A percentile compares a stretch with the other conserved stretches of the same genome.
Evolutionary conservation across 2,329 filamentous ascomycete species (phyloP).

Genomic region (Calonectria ilicicola): DNA sequence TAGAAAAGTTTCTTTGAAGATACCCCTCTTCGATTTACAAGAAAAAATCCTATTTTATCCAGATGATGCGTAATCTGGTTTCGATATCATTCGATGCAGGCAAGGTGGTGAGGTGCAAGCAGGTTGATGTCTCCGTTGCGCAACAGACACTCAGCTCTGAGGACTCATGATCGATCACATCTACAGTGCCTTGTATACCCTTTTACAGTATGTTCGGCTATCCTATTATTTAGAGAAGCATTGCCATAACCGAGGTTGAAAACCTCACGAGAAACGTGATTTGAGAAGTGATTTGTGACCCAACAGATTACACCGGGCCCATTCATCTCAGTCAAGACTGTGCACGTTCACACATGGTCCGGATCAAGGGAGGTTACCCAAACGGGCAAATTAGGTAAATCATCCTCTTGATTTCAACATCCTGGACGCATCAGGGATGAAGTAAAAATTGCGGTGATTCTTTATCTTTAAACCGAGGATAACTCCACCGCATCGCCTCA

Average conservation of each 20-base stretch:
- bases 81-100: background rate
- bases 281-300: slow-evolving; percentile 21
- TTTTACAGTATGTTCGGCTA: slow-evolving; percentile 15
- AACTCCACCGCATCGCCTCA: slow-evolving; percentile 21
- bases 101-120: background rate
- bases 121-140: background rate
- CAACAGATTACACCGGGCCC: slow-evolving; percentile 11
- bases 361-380: slow-evolving; percentile 38
- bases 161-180: background rate
- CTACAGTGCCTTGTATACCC: background rate
- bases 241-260: slow-evolving; percentile 31
- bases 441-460: slow-evolving; percentile 14
- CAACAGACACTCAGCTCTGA: background rate
- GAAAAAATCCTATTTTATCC: background rate
- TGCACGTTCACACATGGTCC: slow-evolving; percentile 21
- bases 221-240: background rate
- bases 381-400: slow-evolving; percentile 22
- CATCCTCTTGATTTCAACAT: slow-evolving; percentile 1
- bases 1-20: slow-evolving; percentile 12
- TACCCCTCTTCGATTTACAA: background rate
- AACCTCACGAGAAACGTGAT: background rate
- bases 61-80: background rate
- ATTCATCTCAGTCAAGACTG: slow-evolving; percentile 23
- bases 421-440: background rate
- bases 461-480: slow-evolving; percentile 34